phyloP scores from a whole-genome alignment of 1,139 yeast genomes.

The Meyerozyma sp. region DNA sequence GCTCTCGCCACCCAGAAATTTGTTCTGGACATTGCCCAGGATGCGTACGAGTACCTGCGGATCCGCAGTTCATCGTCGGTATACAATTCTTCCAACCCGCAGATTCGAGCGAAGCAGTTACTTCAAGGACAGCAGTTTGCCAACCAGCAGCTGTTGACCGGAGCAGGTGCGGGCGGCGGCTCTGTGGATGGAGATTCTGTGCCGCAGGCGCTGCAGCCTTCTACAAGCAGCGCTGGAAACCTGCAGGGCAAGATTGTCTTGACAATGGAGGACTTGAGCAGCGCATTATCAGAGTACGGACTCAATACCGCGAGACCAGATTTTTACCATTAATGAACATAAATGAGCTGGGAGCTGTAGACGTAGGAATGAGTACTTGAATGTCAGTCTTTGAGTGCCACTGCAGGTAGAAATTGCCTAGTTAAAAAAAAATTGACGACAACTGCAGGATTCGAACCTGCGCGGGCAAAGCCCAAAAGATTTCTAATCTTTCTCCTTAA shows the following conservation, averaged over 20 bases:
- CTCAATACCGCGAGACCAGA: constrained; percentile 88
- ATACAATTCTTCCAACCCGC: constrained; percentile 80
- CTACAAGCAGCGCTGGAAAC: constrained; percentile 45
- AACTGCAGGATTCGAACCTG: constrained; percentile 52
- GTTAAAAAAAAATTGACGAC: constrained; percentile 17
- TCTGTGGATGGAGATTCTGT: constrained; percentile 33
- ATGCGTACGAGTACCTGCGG: constrained; percentile 92
- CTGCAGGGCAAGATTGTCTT: constrained; percentile 73
- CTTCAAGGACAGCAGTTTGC: constrained; percentile 63
- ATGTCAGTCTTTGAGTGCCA: not conserved
- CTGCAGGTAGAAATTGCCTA: not conserved
- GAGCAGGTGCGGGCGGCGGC: constrained; percentile 32
- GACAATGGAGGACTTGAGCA: constrained; percentile 84
- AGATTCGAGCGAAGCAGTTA: constrained; percentile 75
- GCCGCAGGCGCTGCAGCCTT: constrained; percentile 23
- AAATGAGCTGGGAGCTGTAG: not conserved
- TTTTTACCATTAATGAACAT: constrained; percentile 60
- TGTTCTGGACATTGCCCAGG: constrained; percentile 89
- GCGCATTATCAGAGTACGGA: constrained; percentile 90
- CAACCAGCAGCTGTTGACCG: constrained; percentile 38
- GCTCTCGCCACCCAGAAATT: constrained; percentile 97
- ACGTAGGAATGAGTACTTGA: not conserved
- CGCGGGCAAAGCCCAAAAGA: constrained; percentile 49
- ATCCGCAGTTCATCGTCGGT: constrained; percentile 83
- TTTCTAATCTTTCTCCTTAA: constrained; percentile 34